phyloP scores from a whole-genome alignment of 768 basidiomycete species.

The Termitomyces eurrhizus region DNA sequence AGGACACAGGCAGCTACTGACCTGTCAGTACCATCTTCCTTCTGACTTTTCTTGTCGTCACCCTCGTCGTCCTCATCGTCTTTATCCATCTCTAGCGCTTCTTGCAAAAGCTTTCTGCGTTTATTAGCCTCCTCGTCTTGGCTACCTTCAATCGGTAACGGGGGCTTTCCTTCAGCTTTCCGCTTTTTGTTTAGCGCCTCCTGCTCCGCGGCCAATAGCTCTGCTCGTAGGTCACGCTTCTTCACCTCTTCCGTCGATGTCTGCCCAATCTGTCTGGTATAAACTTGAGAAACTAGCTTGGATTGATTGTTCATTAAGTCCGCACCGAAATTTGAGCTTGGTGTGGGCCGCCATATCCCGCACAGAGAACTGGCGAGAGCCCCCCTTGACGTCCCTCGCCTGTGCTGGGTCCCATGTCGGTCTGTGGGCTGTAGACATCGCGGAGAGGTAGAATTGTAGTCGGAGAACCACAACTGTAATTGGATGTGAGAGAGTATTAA shows the following conservation, averaged over 20 bases:
- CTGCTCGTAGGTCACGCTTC: constrained; percentile 76
- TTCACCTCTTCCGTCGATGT: constrained; percentile 74
- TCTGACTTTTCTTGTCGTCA: constrained; percentile 30
- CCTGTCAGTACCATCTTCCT: constrained; percentile 40
- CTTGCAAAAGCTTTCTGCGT: constrained; percentile 82
- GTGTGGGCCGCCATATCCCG: constrained; percentile 95
- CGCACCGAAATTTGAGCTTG: constrained; percentile 94
- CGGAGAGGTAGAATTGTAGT: constrained; percentile 1
- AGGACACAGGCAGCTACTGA: constrained; percentile 16
- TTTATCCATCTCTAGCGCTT: constrained; percentile 83
- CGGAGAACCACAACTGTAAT: not conserved
- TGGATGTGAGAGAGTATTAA: not conserved
- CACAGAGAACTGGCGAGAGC: constrained; percentile 89
- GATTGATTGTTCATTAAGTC: not conserved
- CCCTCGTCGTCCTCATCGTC: constrained; percentile 82
- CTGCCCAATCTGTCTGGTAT: constrained; percentile 80
- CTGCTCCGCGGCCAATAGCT: constrained; percentile 82
- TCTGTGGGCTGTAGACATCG: constrained; percentile 88
- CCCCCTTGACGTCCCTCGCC: constrained; percentile 87
- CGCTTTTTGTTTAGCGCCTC: constrained; percentile 87
- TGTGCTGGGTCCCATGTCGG: constrained; percentile 98
- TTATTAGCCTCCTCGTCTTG: constrained; percentile 68
- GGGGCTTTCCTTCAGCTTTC: constrained; percentile 76
- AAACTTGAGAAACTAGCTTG: not conserved
- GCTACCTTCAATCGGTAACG: constrained; percentile 40